Conservation (phyloP, 257 asterid species). For the Solanum pinnatisectum region DNA sequence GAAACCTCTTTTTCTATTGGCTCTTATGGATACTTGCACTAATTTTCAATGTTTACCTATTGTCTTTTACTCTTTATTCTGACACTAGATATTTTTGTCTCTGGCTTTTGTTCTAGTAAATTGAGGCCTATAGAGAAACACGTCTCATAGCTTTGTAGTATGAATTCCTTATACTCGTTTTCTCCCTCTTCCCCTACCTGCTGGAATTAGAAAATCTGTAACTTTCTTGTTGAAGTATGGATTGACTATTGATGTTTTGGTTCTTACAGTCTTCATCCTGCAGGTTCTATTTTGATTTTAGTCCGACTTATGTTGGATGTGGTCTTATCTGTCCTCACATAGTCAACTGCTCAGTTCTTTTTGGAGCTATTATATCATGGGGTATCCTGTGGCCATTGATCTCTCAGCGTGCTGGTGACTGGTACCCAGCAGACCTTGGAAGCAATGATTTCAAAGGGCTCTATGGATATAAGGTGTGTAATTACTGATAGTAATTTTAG, state of each 20-base stretch:
- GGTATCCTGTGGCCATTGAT: constrained; percentile 94
- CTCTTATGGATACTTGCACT: background rate
- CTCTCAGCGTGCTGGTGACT: constrained; percentile 65
- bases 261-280: constrained; percentile 22
- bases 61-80: background rate
- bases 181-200: background rate
- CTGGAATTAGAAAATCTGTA: background rate
- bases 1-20: background rate
- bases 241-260: background rate
- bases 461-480: constrained; percentile 74
- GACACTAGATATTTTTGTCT: background rate
- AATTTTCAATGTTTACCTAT: background rate
- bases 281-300: constrained; percentile 96
- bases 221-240: background rate
- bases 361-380: constrained; percentile 95
- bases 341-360: constrained; percentile 85
- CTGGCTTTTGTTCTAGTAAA: background rate
- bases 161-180: background rate
- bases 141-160: background rate
- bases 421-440: constrained; percentile 91
- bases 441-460: constrained; percentile 95
- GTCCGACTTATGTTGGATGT: constrained; percentile 94
- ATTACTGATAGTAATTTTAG: background rate
- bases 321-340: constrained; percentile 95
- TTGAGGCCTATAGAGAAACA: background rate